These are phyloP conservation scores for Colletotrichum navitas DNA, from an alignment of 2,329 filamentous ascomycete genomes.

Conservation along the genomic window DNA sequence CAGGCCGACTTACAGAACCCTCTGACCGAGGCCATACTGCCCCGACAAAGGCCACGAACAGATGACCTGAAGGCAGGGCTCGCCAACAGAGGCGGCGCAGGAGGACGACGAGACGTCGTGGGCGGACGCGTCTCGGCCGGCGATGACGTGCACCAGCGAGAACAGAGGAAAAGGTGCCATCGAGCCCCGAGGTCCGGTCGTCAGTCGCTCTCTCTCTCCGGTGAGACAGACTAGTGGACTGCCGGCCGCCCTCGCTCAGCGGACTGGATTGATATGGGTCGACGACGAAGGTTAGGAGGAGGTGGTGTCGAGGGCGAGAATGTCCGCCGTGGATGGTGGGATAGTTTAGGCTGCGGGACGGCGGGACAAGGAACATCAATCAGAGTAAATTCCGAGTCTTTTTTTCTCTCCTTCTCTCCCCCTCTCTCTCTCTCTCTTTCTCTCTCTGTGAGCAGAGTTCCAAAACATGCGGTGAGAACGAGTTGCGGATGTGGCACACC, in stretches of 20 bases:
- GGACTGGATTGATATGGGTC: background rate
- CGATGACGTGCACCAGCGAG: slow-evolving; percentile 18
- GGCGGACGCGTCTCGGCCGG: slow-evolving; percentile 8
- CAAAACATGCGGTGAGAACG: background rate
- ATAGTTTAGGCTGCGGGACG: background rate
- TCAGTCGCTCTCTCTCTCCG: background rate
- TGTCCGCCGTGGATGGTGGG: background rate
- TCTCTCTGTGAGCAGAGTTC: background rate
- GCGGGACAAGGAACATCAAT: background rate
- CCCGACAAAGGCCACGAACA: slow-evolving; percentile 70
- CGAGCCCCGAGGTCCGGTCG: background rate
- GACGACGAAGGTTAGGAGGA: background rate
- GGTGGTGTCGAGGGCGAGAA: background rate
- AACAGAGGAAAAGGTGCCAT: slow-evolving; percentile 9
- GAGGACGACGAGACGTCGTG: slow-evolving; percentile 19
- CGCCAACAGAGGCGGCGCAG: slow-evolving; percentile 26
- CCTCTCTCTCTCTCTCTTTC: background rate
- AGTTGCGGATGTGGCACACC: background rate
- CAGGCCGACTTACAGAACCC: slow-evolving; percentile 60
- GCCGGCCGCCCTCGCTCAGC: background rate
- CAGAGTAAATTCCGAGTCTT: background rate
- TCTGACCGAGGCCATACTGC: slow-evolving; percentile 68
- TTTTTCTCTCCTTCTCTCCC: background rate
- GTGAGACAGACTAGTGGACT: background rate
- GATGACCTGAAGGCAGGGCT: slow-evolving; percentile 57